Evolutionary conservation across 768 basidiomycete species (phyloP).

Genomic region (Sporobolomyces roseus): DNA sequence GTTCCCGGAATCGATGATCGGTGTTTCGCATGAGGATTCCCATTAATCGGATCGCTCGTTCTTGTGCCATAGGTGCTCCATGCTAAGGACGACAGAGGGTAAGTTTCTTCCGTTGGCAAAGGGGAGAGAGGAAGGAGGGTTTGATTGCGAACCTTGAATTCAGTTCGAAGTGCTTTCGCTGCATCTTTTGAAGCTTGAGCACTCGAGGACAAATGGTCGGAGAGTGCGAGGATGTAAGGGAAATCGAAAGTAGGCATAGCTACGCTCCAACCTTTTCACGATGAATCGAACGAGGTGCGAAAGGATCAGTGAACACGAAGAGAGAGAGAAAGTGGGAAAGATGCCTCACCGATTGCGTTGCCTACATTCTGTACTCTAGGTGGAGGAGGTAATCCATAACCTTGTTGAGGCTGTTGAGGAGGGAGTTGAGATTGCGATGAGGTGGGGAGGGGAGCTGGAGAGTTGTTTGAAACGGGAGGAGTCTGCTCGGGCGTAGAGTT

Average conservation of each 20-base stretch:
- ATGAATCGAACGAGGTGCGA: neutral
- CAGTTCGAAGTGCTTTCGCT: constrained; percentile 37
- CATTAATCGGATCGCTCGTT: constrained; percentile 15
- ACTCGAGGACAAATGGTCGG: constrained; percentile 22
- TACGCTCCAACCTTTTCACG: constrained; percentile 24
- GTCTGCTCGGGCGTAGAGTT: neutral
- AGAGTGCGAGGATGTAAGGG: constrained; percentile 24
- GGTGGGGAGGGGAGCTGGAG: neutral
- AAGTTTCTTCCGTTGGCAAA: neutral
- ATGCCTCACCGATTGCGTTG: constrained; percentile 32
- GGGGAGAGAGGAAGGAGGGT: neutral
- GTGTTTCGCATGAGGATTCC: constrained; percentile 35
- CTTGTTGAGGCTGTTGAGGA: neutral
- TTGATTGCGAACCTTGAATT: constrained; percentile 34
- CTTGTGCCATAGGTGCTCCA: constrained; percentile 19
- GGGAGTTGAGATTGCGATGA: neutral
- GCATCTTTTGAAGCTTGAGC: constrained; percentile 25
- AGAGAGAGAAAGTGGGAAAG: neutral
- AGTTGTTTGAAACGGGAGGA: too few species aligned
- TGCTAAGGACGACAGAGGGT: neutral
- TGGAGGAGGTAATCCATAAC: constrained; percentile 13
- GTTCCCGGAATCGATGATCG: constrained; percentile 31
- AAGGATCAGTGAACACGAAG: neutral
- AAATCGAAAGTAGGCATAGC: constrained; percentile 33
- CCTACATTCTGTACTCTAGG: constrained; percentile 20